Evolutionary conservation across 768 basidiomycete species (phyloP), one percentile per base, ranked within the genome.

Genomic region (Nevesoporus exiguus): DNA sequence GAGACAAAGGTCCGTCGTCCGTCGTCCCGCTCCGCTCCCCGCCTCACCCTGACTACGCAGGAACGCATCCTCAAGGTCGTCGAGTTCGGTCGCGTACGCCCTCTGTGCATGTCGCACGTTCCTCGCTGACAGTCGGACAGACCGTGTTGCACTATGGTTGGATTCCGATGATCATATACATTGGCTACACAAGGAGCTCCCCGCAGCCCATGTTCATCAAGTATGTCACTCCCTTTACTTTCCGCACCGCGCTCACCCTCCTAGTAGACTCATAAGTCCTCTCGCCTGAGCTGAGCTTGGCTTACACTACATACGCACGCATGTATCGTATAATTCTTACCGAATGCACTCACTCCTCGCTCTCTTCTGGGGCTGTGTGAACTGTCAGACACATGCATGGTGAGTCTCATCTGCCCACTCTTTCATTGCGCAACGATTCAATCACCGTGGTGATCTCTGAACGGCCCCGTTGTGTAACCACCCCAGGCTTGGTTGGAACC

Each of bases 151-250:
- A 97, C 74, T 97, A 94, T 62, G 88, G 86, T 60, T 98, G 95
- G 93, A 93, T 98, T 66, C 96, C 96, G 30, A 75, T 95, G 68
- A 92, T 98, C 66, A 95, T 98, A 65, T 97, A 94, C 72, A 81
- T 97, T 66, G 96, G 95, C 33, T 97, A 90, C 76, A 90, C 88
- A 49, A 78, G 88, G 62, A 94, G 92, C 67, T 92, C 89, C 67
- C 95, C 95, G 29, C 92, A 94, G 63, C 95, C 95, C 19, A 93
- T 93, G 36, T 76, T 98, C 66, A 96, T 96, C 73, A 95, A 97
- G 94, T 96, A 51, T 64, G 91, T 82, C n/a, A 6, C 17, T n/a
- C 37, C 31, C 49, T 47, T 29, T 21, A 22, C 40, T 21, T 49
- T 22, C 33, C 34, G 13, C 0, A 5, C 7, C 27, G 24, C 5